Conservation (phyloP, 139 green algal species). For the Pycnococcus provasolii region DNA sequence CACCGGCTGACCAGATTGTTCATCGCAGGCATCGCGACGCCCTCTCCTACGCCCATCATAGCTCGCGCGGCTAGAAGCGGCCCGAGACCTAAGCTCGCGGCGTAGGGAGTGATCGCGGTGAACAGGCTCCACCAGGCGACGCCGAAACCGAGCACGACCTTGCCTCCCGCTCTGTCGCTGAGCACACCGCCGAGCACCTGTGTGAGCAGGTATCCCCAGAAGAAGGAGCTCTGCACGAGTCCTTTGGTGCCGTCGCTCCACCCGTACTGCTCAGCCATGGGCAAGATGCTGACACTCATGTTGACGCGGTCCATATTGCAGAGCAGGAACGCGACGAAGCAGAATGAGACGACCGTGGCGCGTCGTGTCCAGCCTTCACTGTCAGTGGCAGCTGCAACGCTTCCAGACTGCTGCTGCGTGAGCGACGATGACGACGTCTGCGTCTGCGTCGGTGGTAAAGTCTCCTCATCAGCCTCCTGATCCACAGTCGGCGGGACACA, state of each 20-base stretch:
- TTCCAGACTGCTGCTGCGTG: background rate
- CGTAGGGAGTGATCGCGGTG: constrained; percentile 79
- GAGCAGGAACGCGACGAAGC: constrained; percentile 87
- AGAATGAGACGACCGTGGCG: constrained; percentile 72
- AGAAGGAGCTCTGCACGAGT: constrained; percentile 94
- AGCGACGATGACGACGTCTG: background rate
- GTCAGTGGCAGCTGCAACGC: background rate
- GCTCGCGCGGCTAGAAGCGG: constrained; percentile 63
- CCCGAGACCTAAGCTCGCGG: constrained; percentile 63
- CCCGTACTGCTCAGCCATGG: constrained; percentile 73
- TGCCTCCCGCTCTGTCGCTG: constrained; percentile 84
- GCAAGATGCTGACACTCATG: constrained; percentile 94
- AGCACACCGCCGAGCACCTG: constrained; percentile 68
- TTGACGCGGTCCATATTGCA: constrained; percentile 87
- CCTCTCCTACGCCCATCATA: constrained; percentile 92
- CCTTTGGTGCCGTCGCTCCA: constrained; percentile 77
- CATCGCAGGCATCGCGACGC: constrained; percentile 97
- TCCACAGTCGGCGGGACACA: too few relatives aligned
- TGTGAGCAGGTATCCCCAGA: constrained; percentile 82
- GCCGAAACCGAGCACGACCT: constrained; percentile 82
- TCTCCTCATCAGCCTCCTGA: too few relatives aligned
- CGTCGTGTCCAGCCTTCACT: constrained; percentile 30
- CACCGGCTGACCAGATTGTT: constrained; percentile 91
- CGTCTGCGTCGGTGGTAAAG: background rate
- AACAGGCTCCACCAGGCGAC: constrained; percentile 91